phyloP scores from a whole-genome alignment of 257 asterid genomes.

The Solanum lycopersicoides region DNA sequence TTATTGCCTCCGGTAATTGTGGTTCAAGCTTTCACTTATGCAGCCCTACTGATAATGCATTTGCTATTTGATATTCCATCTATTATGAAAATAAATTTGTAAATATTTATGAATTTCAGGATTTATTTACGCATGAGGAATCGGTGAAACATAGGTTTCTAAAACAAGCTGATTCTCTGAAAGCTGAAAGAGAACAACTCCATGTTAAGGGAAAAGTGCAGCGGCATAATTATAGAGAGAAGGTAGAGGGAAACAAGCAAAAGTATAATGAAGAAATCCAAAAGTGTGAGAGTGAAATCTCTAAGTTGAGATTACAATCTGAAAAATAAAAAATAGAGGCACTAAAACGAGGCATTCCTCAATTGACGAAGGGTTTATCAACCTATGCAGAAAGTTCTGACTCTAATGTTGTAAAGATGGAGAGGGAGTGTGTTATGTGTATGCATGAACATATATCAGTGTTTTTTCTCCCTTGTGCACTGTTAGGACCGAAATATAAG shows the following conservation, averaged over 20 bases:
- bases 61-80: neutral
- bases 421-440: too few species aligned
- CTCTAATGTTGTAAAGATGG: too few species aligned
- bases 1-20: neutral
- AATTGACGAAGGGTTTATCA: neutral
- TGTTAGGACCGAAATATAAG: too few species aligned
- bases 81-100: neutral
- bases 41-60: neutral
- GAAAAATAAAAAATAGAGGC: slow-evolving; percentile 45
- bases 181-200: slow-evolving; percentile 24
- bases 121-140: slow-evolving; percentile 40
- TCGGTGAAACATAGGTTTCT: slow-evolving; percentile 24
- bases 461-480: too few species aligned
- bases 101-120: neutral
- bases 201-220: slow-evolving; percentile 20
- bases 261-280: slow-evolving; percentile 24
- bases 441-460: too few species aligned
- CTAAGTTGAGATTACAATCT: slow-evolving; percentile 31
- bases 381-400: too few species aligned
- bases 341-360: slow-evolving; percentile 22
- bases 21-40: neutral
- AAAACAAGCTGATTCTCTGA: slow-evolving; percentile 10
- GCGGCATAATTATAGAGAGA: slow-evolving; percentile 29
- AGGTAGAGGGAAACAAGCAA: slow-evolving; percentile 20
- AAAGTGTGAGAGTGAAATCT: slow-evolving; percentile 30